Base-by-base conservation (phyloP, 1,139 yeast genomes). In the Saccharomyces hybrid region DNA sequence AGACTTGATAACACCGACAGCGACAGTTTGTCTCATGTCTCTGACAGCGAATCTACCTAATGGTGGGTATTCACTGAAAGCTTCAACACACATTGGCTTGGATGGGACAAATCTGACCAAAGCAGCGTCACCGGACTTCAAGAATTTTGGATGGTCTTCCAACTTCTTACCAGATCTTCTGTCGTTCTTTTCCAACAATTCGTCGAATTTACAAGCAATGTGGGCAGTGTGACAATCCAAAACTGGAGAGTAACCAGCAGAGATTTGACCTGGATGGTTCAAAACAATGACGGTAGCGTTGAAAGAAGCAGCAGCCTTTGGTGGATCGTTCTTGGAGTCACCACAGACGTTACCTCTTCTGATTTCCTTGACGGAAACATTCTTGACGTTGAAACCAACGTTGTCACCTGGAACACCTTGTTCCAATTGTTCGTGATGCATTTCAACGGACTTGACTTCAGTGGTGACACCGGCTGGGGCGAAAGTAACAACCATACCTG, bases 321-420 rank as follows among this genome's bases (percentile, higher is more conserved):
- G 95, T 76, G 95, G 95, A 75, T 87, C 95, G 84, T 86, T 84
- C 88, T 87, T 87, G 78, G 93, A 81, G 87, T 87, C 95, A 85
- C 95, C 95, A 79, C 88, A 81, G 71, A 86, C 95, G 88, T 87
- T 86, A 82, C 95, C 95, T 83, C 95, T 88, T 80, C 93, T 86
- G 75, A 86, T 86, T 75, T 86, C 95, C 86, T 86, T 86, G 69
- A 87, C 93, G 78, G 95, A 87, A 74, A 86, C 95, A 81, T 86
- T 86, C 90, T 86, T 87, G 76, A 86, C 91, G 86, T 86, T 86
- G 93, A 86, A 87, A 75, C 95, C 95, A 73, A 86, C 95, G 75
- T 87, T 87, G 88, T 87, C 95, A 86, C 95, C 95, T 81, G 95
- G 95, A 61, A 82, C 74, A 85, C 93, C 95, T 78, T 84, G 86